Evolutionary conservation across 2,329 filamentous ascomycete genomes (phyloP).

Genomic region (Daldinia eschscholtzii): DNA sequence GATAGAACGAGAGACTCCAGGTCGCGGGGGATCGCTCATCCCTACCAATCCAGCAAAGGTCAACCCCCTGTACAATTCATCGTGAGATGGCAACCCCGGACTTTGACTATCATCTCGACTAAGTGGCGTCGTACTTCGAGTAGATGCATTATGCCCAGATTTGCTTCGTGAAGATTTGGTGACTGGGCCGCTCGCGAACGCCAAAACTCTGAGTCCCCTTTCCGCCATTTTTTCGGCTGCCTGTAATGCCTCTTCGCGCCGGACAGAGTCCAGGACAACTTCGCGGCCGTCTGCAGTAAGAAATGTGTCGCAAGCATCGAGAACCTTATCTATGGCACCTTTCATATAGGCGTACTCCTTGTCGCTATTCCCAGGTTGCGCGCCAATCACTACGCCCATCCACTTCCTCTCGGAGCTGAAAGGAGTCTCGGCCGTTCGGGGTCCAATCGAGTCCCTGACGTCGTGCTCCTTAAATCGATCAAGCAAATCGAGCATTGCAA

Average conservation of each 20-base stretch:
- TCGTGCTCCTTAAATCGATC: conserved; percentile 94
- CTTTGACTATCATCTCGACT: conserved; percentile 55
- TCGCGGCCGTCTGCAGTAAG: conserved; percentile 88
- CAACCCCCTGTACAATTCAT: conserved; percentile 84
- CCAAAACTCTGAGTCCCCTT: conserved; percentile 89
- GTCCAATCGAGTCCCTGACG: conserved; percentile 86
- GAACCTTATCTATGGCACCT: conserved; percentile 88
- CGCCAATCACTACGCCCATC: conserved; percentile 94
- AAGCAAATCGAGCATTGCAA: conserved; percentile 93
- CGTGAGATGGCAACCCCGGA: conserved; percentile 61
- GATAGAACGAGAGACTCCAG: conserved; percentile 90
- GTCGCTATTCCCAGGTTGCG: conserved; percentile 67
- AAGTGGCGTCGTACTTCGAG: conserved; percentile 67
- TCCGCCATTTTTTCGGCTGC: conserved; percentile 90
- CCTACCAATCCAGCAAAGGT: conserved; percentile 93
- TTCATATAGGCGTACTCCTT: conserved; percentile 94
- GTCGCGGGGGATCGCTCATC: conserved; percentile 96
- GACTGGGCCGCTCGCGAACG: conserved; percentile 88
- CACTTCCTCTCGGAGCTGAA: conserved; percentile 98
- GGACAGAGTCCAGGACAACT: conserved; percentile 82
- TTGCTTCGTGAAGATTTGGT: conserved; percentile 60
- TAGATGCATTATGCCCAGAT: conserved; percentile 52
- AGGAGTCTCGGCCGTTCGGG: conserved; percentile 84
- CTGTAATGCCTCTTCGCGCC: conserved; percentile 78
- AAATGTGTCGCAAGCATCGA: conserved; percentile 91